Percentiles rank a stretch among this genome's conserved stretches.
These are phyloP conservation scores for Neofusicoccum sp. DNA, from an alignment of 2,329 filamentous ascomycete species.

Conservation along the genomic window DNA sequence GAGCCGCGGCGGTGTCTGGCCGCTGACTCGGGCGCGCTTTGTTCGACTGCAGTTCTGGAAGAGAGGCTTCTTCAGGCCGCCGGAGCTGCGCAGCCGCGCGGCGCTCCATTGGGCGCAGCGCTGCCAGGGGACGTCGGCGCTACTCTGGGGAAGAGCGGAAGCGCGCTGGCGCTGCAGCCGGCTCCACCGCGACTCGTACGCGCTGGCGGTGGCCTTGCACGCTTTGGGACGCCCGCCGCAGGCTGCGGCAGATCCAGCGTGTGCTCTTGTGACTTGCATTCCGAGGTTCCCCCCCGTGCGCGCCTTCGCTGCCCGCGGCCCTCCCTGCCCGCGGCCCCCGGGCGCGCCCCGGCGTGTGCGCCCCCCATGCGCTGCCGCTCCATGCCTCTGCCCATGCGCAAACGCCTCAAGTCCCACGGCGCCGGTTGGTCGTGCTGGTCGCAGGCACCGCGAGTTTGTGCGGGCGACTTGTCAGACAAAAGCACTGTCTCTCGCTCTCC, in stretches of 20 bases:
- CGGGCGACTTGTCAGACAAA: constrained; percentile 21
- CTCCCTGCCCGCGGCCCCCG: constrained; percentile 5
- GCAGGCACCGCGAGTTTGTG: constrained; percentile 20
- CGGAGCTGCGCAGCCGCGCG: constrained; percentile 16
- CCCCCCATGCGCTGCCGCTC: constrained; percentile 18
- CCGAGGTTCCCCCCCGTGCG: not conserved
- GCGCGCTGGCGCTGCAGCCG: constrained; percentile 18
- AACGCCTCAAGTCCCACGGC: constrained; percentile 21
- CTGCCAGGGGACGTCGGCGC: constrained; percentile 18
- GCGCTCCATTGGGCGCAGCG: constrained; percentile 14
- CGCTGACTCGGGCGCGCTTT: constrained; percentile 13
- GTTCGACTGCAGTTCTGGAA: constrained; percentile 11
- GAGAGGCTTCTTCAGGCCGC: constrained; percentile 17
- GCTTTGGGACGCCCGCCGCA: constrained; percentile 17
- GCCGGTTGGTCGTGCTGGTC: constrained; percentile 18
- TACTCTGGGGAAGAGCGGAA: constrained; percentile 20
- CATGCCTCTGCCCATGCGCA: constrained; percentile 21
- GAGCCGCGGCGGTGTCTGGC: constrained; percentile 1
- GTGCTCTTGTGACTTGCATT: constrained; percentile 22
- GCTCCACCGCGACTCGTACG: constrained; percentile 19
- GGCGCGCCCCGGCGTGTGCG: constrained; percentile 15
- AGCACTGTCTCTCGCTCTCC: constrained; percentile 20
- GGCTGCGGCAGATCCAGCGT: constrained; percentile 19
- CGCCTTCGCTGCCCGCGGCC: constrained; percentile 1
- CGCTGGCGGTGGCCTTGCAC: constrained; percentile 19